Evolutionary conservation across 352 stramenopile species (phyloP), one percentile per base, ranked within the genome.

Genomic region (Saprolegnia diclina): DNA sequence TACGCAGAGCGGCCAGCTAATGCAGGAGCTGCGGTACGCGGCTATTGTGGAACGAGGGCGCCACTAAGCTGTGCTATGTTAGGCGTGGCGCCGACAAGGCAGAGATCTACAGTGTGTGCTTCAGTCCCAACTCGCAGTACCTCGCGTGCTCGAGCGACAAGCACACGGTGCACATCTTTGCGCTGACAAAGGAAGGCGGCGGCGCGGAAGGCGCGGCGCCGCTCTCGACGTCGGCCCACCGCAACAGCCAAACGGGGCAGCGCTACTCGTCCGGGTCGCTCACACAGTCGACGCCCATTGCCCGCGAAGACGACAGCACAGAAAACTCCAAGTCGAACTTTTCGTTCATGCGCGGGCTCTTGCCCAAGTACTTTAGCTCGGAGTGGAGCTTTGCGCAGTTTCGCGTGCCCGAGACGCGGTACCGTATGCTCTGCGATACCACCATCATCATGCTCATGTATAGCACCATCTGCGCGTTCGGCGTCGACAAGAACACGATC

Each of bases 21-120:
- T 92, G 72, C 89, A 97, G 57, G 85, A 95, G 59, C 71, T 95
- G 62, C 76, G 82, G 86, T 85, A 21, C 16, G 26, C 53, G 22
- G 29, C 37, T 6, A 45, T 69, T n/a, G 13, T 40, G 18, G 13
- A 24, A 18, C 2, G 29, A 35, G 1, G 22, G 22, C 4, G 37
- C 37, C 1, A 45, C 29, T 35, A 5, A 35, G 29, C 29, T 35
- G 29, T 5, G 29, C 29, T 35, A 35, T 5, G 29, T 0, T 71
- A 94, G 96, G 63, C 81, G 96, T 62, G 97, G 97, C 62, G 95
- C 97, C 13, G 97, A 99, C 74, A 83, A 95, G 64, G 96, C 96
- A 0, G 92, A 95, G 56, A 98, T 99, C 67, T 98, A 97, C 76
- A 98, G 92, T 76, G 90, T 99, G 68, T 91, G 89, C 69, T 99